Percentiles rank a stretch among this genome's conserved stretches.
These are phyloP conservation scores for Boletus sensibilis DNA, from an alignment of 768 basidiomycete species.

Conservation along the genomic window DNA sequence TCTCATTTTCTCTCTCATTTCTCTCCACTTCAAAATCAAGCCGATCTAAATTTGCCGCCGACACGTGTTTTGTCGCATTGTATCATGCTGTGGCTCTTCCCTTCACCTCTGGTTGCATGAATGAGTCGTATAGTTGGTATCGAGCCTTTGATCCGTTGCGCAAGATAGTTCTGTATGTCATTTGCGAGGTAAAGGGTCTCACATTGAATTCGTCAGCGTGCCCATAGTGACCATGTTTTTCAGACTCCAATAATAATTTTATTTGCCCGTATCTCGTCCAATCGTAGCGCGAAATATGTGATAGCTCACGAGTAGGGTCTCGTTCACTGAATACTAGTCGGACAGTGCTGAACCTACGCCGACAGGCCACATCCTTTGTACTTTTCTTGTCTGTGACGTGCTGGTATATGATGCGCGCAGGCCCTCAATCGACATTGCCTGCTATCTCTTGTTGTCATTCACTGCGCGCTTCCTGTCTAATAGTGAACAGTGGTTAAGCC, in stretches of 20 bases:
- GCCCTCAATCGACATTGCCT: background rate
- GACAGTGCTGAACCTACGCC: background rate
- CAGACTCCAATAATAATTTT: conserved; percentile 12
- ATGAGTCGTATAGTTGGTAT: conserved; percentile 10
- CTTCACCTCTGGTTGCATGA: conserved; percentile 2
- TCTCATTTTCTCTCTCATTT: conserved; percentile 96
- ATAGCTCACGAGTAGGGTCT: conserved; percentile 4
- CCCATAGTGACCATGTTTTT: conserved; percentile 5
- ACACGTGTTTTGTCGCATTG: background rate
- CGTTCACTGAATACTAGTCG: background rate
- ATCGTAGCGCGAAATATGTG: background rate
- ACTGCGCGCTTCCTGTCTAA: too few relatives aligned
- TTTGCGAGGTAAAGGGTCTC: conserved; percentile 17
- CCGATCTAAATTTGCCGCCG: conserved; percentile 61
- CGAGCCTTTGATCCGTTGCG: conserved; percentile 11
- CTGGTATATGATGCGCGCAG: background rate
- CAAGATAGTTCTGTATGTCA: conserved; percentile 28
- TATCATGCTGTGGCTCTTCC: background rate
- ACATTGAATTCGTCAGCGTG: background rate
- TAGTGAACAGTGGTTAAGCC: background rate
- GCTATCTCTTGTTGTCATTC: background rate
- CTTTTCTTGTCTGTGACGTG: background rate
- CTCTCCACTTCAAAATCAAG: conserved; percentile 99
- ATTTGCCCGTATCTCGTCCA: conserved; percentile 4
- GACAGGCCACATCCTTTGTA: background rate